Percentiles rank a stretch among this genome's conserved stretches.
These are phyloP conservation scores for Hemileccinum impolitum DNA, from an alignment of 768 basidiomycete genomes.

Conservation along the genomic window DNA sequence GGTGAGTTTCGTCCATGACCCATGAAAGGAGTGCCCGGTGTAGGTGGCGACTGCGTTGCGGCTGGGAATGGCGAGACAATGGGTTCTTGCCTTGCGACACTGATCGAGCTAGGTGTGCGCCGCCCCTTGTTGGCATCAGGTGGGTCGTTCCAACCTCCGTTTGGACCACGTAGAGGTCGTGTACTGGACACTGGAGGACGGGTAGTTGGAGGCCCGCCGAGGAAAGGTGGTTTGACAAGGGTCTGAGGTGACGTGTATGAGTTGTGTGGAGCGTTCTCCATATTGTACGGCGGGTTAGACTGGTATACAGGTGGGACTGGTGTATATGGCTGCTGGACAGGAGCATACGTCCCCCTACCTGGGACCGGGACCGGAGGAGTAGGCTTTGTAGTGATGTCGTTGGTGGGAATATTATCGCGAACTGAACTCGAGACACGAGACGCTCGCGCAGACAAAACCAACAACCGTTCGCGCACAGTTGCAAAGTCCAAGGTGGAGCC, in stretches of 20 bases:
- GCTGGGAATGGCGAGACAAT: slow-evolving; percentile 92
- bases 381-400: slow-evolving; percentile 19
- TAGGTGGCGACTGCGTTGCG: slow-evolving; percentile 43
- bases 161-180: slow-evolving; percentile 62
- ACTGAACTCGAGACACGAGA: slow-evolving; percentile 27
- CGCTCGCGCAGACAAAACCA: slow-evolving; percentile 35
- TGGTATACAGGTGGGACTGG: slow-evolving; percentile 24
- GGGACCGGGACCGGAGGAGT: slow-evolving; percentile 21
- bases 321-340: slow-evolving; percentile 32
- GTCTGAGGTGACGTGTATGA: slow-evolving; percentile 21
- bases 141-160: slow-evolving; percentile 92
- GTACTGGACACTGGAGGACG: slow-evolving; percentile 43
- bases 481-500: slow-evolving; percentile 48
- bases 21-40: slow-evolving; percentile 45
- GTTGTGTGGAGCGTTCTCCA: neutral
- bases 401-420: slow-evolving; percentile 26
- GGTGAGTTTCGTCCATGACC: slow-evolving; percentile 35
- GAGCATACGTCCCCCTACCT: slow-evolving; percentile 15
- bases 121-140: slow-evolving; percentile 46
- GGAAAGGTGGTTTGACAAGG: slow-evolving; percentile 40
- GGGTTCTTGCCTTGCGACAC: slow-evolving; percentile 55
- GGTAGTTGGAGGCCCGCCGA: slow-evolving; percentile 39
- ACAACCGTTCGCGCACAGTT: slow-evolving; percentile 45
- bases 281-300: neutral
- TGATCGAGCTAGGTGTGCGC: slow-evolving; percentile 50